A percentile compares a stretch with the other conserved stretches of the same genome.
Conservation (phyloP, 495 filamentous ascomycete species). For the Neurospora tetrasperma region DNA sequence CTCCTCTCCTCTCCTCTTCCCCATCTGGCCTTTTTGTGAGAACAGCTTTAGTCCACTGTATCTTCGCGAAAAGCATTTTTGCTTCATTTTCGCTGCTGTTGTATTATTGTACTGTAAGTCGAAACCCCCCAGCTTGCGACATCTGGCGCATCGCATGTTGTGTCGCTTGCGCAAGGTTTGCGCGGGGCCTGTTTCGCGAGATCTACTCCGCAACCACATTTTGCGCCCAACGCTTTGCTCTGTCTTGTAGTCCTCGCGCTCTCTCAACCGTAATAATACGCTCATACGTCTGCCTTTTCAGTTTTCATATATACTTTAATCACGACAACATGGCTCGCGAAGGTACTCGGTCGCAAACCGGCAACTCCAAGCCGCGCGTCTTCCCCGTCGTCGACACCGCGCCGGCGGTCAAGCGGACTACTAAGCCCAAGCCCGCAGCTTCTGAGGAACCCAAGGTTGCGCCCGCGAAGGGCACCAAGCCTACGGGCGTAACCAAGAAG, state of each 20-base stretch:
- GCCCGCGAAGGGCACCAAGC: conserved; percentile 38
- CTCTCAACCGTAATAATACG: background rate
- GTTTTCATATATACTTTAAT: background rate
- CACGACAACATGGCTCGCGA: conserved; percentile 39
- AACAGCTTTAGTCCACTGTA: background rate
- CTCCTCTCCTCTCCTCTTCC: background rate
- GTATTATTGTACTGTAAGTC: background rate
- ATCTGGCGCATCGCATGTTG: background rate
- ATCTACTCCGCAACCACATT: background rate
- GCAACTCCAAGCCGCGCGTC: conserved; percentile 45
- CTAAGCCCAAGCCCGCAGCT: conserved; percentile 28
- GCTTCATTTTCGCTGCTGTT: background rate
- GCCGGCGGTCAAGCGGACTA: conserved; percentile 37
- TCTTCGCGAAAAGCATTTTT: background rate
- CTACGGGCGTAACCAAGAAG: conserved; percentile 44
- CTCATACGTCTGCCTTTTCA: background rate
- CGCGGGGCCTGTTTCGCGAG: background rate
- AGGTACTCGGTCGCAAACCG: conserved; percentile 45
- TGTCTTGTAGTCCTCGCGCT: background rate
- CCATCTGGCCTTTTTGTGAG: background rate
- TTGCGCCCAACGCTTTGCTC: background rate
- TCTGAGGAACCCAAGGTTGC: conserved; percentile 26
- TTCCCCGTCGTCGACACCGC: conserved; percentile 41
- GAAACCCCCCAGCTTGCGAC: background rate
- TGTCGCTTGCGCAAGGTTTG: background rate